A percentile compares a stretch with the other conserved stretches of the same genome.
These are phyloP conservation scores for Gastrolobium bilobum DNA, from an alignment of 306 rosid genomes.

Conservation along the genomic window DNA sequence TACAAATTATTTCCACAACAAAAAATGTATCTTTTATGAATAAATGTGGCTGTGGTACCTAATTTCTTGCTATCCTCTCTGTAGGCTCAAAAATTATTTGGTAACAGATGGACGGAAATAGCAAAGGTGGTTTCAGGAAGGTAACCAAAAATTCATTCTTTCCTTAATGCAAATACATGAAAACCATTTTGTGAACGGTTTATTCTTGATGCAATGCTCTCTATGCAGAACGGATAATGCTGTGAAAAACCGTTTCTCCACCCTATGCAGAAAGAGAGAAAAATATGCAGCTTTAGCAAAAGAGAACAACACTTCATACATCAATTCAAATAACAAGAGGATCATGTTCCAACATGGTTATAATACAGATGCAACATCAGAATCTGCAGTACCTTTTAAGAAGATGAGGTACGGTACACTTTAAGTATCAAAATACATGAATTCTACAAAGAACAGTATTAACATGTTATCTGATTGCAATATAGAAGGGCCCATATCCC, in stretches of 20 bases:
- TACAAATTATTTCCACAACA: too few species aligned
- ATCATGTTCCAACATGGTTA: conserved; percentile 55
- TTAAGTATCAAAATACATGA: conserved; percentile 6
- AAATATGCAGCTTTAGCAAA: conserved; percentile 84
- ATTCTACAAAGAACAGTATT: conserved; percentile 7
- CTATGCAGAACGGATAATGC: conserved; percentile 92
- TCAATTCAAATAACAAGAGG: conserved; percentile 71
- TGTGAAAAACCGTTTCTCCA: conserved; percentile 89
- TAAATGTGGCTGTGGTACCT: not conserved
- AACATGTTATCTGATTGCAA: conserved; percentile 42
- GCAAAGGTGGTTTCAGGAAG: conserved; percentile 99
- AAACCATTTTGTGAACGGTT: not conserved
- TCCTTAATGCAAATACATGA: conserved; percentile 4
- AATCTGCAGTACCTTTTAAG: conserved; percentile 55
- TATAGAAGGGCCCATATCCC: conserved; percentile 72
- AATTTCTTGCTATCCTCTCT: conserved; percentile 44
- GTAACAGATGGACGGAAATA: conserved; percentile 96
- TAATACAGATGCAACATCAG: conserved; percentile 59
- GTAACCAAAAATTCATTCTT: conserved; percentile 53
- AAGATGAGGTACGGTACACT: conserved; percentile 66
- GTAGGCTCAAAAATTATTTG: conserved; percentile 89
- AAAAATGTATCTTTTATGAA: too few species aligned
- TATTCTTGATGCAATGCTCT: conserved; percentile 33
- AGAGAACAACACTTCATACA: conserved; percentile 67
- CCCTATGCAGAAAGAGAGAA: conserved; percentile 89